Conservation (phyloP, 2,329 filamentous ascomycete genomes). For the Colletotrichum horii region DNA sequence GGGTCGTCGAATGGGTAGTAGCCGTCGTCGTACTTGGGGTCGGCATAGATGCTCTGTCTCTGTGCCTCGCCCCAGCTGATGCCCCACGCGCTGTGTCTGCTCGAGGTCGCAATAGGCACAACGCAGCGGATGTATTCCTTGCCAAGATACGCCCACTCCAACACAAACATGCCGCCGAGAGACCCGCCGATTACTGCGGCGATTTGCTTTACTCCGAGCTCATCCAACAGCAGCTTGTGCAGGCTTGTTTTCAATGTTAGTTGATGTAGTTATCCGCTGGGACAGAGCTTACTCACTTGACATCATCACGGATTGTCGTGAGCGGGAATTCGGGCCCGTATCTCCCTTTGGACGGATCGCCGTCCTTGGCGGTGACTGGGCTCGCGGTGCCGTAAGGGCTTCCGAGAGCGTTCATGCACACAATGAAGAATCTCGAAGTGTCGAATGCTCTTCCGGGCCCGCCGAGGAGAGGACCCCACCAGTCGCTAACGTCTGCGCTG, state of each 20-base stretch:
- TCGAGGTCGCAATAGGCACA: conserved; percentile 85
- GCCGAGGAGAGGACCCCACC: conserved; percentile 85
- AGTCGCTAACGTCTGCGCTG: conserved; percentile 83
- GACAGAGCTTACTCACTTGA: conserved; percentile 71
- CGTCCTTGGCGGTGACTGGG: conserved; percentile 87
- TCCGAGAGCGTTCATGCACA: conserved; percentile 85
- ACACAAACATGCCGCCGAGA: conserved; percentile 88
- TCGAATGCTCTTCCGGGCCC: conserved; percentile 82
- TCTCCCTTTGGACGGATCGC: conserved; percentile 71
- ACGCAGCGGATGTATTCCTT: conserved; percentile 82
- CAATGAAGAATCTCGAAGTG: conserved; percentile 81
- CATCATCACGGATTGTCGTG: conserved; percentile 94
- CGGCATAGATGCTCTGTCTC: conserved; percentile 92
- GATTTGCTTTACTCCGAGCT: conserved; percentile 78
- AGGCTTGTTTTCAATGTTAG: conserved; percentile 51
- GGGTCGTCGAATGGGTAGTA: conserved; percentile 91
- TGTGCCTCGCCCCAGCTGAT: conserved; percentile 92
- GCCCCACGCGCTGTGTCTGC: conserved; percentile 85
- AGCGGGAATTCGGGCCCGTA: conserved; percentile 97
- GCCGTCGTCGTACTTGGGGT: conserved; percentile 97
- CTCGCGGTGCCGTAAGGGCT: conserved; percentile 89
- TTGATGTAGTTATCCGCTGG: conserved; percentile 58
- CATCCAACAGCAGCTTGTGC: conserved; percentile 80
- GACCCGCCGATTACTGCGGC: conserved; percentile 83
- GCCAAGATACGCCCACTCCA: conserved; percentile 92